Evolutionary conservation across 345 rosid genomes (phyloP).

Genomic region (Gossypium mustelinum): DNA sequence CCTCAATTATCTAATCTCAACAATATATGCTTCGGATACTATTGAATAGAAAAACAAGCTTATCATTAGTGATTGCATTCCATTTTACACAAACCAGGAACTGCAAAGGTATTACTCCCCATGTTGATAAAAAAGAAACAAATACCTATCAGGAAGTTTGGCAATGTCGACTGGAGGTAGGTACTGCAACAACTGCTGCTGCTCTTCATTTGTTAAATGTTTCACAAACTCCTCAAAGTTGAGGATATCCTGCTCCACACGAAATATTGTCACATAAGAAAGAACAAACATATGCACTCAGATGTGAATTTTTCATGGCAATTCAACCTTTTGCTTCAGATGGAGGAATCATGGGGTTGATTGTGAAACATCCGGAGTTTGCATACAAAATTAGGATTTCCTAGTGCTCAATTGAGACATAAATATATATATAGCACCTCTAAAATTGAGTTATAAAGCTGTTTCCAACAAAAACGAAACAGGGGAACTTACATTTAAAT

Average conservation of each 20-base stretch:
- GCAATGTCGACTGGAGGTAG: slow-evolving; percentile 62
- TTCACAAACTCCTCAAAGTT: slow-evolving; percentile 69
- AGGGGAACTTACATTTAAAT: slow-evolving; percentile 59
- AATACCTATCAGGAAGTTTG: slow-evolving; percentile 57
- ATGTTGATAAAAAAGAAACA: neutral
- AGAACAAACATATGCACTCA: neutral
- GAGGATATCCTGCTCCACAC: slow-evolving; percentile 58
- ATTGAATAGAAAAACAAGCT: neutral
- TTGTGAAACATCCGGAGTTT: neutral
- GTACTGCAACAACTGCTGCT: slow-evolving; percentile 62
- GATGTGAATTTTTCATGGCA: neutral
- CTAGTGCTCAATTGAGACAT: neutral
- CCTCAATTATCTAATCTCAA: neutral
- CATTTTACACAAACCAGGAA: neutral
- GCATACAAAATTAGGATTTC: neutral
- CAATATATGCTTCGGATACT: neutral
- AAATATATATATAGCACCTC: neutral
- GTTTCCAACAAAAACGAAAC: neutral
- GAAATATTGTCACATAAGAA: neutral
- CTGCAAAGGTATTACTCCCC: neutral
- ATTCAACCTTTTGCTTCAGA: neutral
- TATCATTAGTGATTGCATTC: neutral
- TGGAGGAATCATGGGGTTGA: neutral
- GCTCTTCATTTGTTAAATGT: slow-evolving; percentile 73
- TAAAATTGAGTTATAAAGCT: neutral